These are phyloP conservation scores for Penicillium simplicissimum DNA, from an alignment of 495 filamentous ascomycete genomes.

Conservation along the genomic window DNA sequence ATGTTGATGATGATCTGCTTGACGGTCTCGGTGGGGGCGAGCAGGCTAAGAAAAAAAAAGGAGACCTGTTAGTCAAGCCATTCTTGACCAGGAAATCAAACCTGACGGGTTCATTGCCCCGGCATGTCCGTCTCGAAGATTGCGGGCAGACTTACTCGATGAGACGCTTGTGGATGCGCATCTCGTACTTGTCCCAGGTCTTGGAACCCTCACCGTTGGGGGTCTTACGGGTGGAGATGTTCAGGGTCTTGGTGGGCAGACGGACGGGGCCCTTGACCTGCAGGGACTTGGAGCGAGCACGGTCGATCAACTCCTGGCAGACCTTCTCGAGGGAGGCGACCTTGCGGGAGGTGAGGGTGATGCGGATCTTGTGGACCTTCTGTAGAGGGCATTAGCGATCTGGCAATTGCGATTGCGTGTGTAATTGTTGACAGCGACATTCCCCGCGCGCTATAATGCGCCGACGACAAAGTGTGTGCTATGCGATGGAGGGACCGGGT, in stretches of 20 bases:
- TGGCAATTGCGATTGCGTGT: background rate
- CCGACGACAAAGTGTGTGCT: background rate
- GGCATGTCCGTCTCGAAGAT: background rate
- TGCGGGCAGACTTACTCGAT: conserved; percentile 68
- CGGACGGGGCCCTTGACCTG: conserved; percentile 98
- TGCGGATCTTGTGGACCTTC: conserved; percentile 98
- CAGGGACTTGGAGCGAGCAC: conserved; percentile 97
- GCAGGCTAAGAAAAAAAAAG: conserved; percentile 60
- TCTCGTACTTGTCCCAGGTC: conserved; percentile 99
- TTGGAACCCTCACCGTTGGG: conserved; percentile 99
- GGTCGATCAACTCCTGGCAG: conserved; percentile 96
- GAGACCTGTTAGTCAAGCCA: conserved; percentile 8
- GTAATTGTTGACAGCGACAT: conserved; percentile 14
- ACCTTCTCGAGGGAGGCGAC: conserved; percentile 97
- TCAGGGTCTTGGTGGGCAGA: conserved; percentile 95
- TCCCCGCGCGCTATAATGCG: background rate
- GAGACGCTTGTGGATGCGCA: conserved; percentile 98
- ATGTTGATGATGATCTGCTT: conserved; percentile 99
- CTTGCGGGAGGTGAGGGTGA: conserved; percentile 93
- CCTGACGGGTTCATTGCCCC: background rate
- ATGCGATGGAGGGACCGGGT: conserved; percentile 4
- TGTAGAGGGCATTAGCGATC: conserved; percentile 35
- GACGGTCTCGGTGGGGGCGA: conserved; percentile 97
- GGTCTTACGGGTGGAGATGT: conserved; percentile 94
- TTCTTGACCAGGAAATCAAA: background rate